phyloP scores from a whole-genome alignment of 169 alveolate genomes.

The Besnoitia besnoiti region DNA sequence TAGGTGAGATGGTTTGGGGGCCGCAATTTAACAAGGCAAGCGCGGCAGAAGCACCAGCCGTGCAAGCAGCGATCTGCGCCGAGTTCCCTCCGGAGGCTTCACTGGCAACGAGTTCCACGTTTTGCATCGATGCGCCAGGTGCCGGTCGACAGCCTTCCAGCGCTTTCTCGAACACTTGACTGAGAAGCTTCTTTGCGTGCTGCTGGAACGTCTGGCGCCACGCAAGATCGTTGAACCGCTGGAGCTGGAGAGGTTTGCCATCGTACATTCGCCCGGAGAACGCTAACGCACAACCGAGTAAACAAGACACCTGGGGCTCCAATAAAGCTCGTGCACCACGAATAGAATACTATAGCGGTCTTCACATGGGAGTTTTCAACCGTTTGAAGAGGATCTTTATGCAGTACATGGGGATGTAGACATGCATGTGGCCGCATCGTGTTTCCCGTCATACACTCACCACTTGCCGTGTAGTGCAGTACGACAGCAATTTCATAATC shows the following conservation, averaged over 20 bases:
- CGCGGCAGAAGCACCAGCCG: constrained; percentile 30
- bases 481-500: no score
- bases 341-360: no score
- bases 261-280: constrained; percentile 68
- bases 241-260: constrained; percentile 58
- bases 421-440: no score
- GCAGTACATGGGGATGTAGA: no score
- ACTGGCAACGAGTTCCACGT: not conserved
- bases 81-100: not conserved
- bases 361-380: no score
- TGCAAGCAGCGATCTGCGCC: not conserved
- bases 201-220: constrained; percentile 62
- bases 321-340: not conserved
- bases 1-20: not conserved
- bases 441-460: no score
- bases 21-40: not conserved
- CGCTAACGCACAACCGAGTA: not conserved
- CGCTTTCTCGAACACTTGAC: not conserved
- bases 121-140: not conserved
- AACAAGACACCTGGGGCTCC: not conserved
- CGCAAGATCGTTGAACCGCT: constrained; percentile 58
- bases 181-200: constrained; percentile 22
- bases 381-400: no score
- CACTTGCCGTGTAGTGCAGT: no score
- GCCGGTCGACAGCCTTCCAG: not conserved